Conservation (phyloP, 2,329 filamentous ascomycete species). For the Metarhizium humberi region DNA sequence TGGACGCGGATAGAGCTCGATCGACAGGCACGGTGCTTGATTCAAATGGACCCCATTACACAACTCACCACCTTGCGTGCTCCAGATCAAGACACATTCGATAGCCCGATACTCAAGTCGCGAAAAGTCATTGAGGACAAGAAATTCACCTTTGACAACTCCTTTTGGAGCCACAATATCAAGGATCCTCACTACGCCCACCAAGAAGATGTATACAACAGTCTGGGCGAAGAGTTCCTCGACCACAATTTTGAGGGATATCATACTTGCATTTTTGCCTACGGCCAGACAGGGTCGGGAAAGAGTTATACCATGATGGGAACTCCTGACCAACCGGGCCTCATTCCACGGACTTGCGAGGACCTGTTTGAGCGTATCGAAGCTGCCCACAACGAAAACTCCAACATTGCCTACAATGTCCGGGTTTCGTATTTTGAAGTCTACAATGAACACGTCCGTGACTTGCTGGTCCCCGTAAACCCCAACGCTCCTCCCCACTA, state of each 20-base stretch:
- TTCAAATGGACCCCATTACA: conserved; percentile 81
- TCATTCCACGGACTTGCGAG: conserved; percentile 92
- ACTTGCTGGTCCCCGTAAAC: conserved; percentile 69
- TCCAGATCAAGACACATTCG: conserved; percentile 43
- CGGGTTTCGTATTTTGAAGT: conserved; percentile 98
- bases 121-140: conserved; percentile 79
- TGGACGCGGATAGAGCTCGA: conserved; percentile 57
- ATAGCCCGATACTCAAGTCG: conserved; percentile 46
- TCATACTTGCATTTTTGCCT: conserved; percentile 98
- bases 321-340: conserved; percentile 68
- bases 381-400: conserved; percentile 62
- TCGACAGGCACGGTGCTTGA: conserved; percentile 71
- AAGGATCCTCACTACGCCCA: conserved; percentile 77
- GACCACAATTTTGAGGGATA: conserved; percentile 99
- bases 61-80: conserved; percentile 76
- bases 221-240: conserved; percentile 88
- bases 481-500: conserved; percentile 73
- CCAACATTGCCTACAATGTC: conserved; percentile 93
- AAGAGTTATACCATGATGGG: conserved; percentile 99
- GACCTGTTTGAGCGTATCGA: conserved; percentile 93
- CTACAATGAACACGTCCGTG: conserved; percentile 97
- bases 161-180: conserved; percentile 89
- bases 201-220: conserved; percentile 90
- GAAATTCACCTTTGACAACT: conserved; percentile 91
- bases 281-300: conserved; percentile 93